Evolutionary conservation across 1,284 basidiomycete genomes (phyloP), one percentile per base, ranked within the genome.

Genomic region (Ustilago tritici): DNA sequence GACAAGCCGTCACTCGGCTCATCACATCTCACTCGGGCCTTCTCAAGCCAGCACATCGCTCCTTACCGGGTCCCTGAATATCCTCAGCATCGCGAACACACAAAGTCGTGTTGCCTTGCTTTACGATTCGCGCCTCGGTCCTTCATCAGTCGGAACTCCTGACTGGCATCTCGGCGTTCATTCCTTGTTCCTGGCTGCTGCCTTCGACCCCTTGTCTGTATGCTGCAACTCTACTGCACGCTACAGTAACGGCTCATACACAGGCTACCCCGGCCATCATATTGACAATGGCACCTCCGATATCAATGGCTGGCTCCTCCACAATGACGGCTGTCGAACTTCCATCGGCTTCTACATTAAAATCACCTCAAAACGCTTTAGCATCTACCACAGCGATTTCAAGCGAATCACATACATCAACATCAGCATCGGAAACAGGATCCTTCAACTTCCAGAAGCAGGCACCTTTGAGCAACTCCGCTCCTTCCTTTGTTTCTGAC

Each of bases 401-500:
- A 49, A 10, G 49, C 31, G 28, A 50, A 32, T 50, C 50, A 15
- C 41, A 43, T 23, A 2, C 53, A 19, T n/a, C 50, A 53, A 2
- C 46, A 41, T 49, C 60, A 53, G 49, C 56, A 53, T 58, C 56
- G 28, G 7, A 35, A 54, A 47, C 61, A 46, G 34, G 43, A 53
- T 60, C 64, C 38, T 49, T 46, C 10, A 17, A 32, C 40, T 43
- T 43, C 1, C 19, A 50, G n/a, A 9, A 23, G 43, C 19, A 43
- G 50, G 12, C 59, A 43, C 1, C 41, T 28, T 32, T 46, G n/a
- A 36, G 46, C 34, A 23, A 35, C 41, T 38, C 14, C 19, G n/a
- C 46, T n/a, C 70, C 64, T 9, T 64, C 70, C 1, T 67, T 72
- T n/a, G 70, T 67, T 6, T 67, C 63, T 4, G 15, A 52, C 23